Conservation (phyloP, 78 protist species). For the Trichosphaerium sp. region DNA sequence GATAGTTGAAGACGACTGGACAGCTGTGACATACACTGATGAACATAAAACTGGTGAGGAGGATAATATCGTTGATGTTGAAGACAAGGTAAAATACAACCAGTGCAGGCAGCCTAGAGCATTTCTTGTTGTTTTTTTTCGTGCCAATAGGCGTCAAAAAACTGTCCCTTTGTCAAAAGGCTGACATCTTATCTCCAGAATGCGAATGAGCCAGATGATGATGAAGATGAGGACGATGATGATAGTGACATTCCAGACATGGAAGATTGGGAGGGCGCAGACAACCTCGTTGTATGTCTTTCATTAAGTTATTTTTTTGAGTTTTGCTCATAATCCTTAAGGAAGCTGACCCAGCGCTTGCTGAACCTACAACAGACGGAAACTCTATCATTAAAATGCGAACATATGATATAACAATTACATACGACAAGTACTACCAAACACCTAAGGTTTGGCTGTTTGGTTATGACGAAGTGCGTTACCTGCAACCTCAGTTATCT, state of each 20-base stretch:
- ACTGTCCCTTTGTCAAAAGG: constrained; percentile 6
- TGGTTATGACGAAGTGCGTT: constrained; percentile 78
- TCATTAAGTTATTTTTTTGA: background rate
- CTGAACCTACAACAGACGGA: constrained; percentile 12
- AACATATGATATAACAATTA: constrained; percentile 76
- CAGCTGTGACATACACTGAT: constrained; percentile 12
- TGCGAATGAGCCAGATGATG: constrained; percentile 13
- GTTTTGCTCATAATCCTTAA: background rate
- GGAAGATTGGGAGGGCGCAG: constrained; percentile 65
- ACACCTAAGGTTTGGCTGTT: constrained; percentile 82
- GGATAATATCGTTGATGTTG: constrained; percentile 29
- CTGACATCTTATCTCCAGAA: background rate
- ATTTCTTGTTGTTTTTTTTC: constrained; percentile 8
- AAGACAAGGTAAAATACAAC: background rate
- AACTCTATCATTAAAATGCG: constrained; percentile 70
- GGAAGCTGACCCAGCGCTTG: background rate
- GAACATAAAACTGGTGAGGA: constrained; percentile 17
- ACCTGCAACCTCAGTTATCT: too few relatives aligned
- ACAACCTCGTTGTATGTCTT: constrained; percentile 25
- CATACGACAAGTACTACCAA: constrained; percentile 88
- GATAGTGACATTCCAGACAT: constrained; percentile 66
- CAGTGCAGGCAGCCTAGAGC: constrained; percentile 3
- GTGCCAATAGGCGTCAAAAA: background rate
- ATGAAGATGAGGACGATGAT: constrained; percentile 48
- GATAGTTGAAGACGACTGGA: background rate